These are phyloP conservation scores for Suillus subaureus DNA, from an alignment of 768 basidiomycete genomes.

Conservation along the genomic window DNA sequence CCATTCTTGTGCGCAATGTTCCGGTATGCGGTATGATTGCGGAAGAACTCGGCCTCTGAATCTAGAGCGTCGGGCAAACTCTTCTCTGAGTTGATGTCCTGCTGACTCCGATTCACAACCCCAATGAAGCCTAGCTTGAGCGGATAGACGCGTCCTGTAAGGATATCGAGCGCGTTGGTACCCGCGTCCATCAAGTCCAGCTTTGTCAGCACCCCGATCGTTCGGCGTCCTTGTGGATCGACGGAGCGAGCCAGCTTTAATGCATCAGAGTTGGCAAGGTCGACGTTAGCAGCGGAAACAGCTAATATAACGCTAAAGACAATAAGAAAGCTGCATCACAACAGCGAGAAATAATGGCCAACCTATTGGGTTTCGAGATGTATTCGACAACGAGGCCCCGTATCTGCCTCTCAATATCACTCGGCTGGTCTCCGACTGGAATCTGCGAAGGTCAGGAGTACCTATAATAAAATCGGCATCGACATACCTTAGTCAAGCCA, in stretches of 20 bases:
- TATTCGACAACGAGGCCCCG: conserved; percentile 93
- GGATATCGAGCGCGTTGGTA: conserved; percentile 94
- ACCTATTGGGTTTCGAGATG: conserved; percentile 97
- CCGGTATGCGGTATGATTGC: conserved; percentile 84
- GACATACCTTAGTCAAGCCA: conserved; percentile 87
- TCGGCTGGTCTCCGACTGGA: conserved; percentile 95
- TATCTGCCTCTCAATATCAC: conserved; percentile 97
- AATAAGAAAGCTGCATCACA: background rate
- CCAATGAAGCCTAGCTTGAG: conserved; percentile 98
- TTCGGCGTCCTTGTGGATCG: conserved; percentile 94
- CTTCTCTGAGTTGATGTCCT: conserved; percentile 91
- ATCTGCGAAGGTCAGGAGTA: conserved; percentile 51
- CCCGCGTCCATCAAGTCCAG: conserved; percentile 99
- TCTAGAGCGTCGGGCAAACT: conserved; percentile 83
- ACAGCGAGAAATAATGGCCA: conserved; percentile 20
- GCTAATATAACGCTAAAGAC: conserved; percentile 84
- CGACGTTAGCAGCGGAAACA: conserved; percentile 97
- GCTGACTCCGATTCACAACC: conserved; percentile 96
- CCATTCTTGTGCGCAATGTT: conserved; percentile 98
- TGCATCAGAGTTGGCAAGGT: conserved; percentile 97
- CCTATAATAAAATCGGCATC: background rate
- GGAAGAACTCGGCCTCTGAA: conserved; percentile 90
- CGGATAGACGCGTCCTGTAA: conserved; percentile 96
- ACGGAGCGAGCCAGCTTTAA: conserved; percentile 95
- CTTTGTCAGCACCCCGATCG: conserved; percentile 96